Conservation (phyloP, 2,329 filamentous ascomycete genomes). For the Plenodomus biglobosus region DNA sequence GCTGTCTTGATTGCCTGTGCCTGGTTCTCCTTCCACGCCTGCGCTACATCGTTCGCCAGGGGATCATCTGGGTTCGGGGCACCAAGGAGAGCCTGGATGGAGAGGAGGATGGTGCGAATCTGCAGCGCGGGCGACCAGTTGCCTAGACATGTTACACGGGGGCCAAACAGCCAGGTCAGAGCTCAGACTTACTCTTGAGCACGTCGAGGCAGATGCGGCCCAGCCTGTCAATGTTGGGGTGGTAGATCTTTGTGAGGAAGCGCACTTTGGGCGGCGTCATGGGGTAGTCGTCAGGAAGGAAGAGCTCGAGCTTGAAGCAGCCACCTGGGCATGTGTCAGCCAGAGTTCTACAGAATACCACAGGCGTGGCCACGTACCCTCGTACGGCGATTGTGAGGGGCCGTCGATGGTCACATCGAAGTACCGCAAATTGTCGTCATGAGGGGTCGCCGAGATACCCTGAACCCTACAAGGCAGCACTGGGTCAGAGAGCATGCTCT, state of each 20-base stretch:
- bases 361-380: conserved; percentile 64
- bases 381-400: conserved; percentile 88
- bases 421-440: conserved; percentile 96
- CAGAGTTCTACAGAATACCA: not conserved
- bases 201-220: conserved; percentile 97
- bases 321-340: conserved; percentile 57
- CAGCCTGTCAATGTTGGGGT: conserved; percentile 97
- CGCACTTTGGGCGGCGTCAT: conserved; percentile 99
- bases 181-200: conserved; percentile 74
- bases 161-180: not conserved
- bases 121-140: conserved; percentile 99
- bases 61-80: conserved; percentile 98
- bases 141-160: conserved; percentile 56
- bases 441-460: conserved; percentile 91
- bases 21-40: conserved; percentile 97
- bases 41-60: conserved; percentile 95
- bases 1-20: conserved; percentile 89
- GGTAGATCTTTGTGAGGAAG: conserved; percentile 98
- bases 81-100: conserved; percentile 93
- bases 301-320: conserved; percentile 94
- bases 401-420: conserved; percentile 98
- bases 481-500: too few species aligned
- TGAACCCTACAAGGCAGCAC: conserved; percentile 67
- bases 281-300: conserved; percentile 96
- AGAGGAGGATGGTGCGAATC: conserved; percentile 97